Evolutionary conservation across 495 filamentous ascomycete genomes (phyloP).

Genomic region (Aspergillus sclerotiicarbonarius): DNA sequence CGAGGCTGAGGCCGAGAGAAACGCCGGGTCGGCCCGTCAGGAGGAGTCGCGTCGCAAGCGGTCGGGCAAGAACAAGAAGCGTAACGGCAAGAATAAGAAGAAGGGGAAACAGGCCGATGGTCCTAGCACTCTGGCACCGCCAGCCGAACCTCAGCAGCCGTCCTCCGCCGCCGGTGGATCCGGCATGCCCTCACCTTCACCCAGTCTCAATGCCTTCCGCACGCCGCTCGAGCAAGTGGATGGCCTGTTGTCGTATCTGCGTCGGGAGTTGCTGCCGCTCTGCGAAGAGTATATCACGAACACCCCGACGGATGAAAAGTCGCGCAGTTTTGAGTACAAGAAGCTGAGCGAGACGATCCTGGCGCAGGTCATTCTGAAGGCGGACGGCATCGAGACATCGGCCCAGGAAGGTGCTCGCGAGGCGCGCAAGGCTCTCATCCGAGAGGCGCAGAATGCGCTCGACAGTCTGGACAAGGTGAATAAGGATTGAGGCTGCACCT

Average conservation of each 20-base stretch:
- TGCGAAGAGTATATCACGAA: slow-evolving; percentile 60
- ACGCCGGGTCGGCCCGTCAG: slow-evolving; percentile 22
- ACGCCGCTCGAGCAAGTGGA: slow-evolving; percentile 70
- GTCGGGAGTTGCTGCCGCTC: slow-evolving; percentile 61
- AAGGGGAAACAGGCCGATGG: slow-evolving; percentile 23
- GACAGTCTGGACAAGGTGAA: slow-evolving; percentile 57
- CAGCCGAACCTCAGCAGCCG: slow-evolving; percentile 13
- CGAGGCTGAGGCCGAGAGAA: slow-evolving; percentile 45
- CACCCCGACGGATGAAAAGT: slow-evolving; percentile 69
- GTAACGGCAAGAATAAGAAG: slow-evolving; percentile 12
- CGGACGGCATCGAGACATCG: slow-evolving; percentile 77
- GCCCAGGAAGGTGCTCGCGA: slow-evolving; percentile 58
- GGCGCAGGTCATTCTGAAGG: slow-evolving; percentile 77
- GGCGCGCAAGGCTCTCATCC: slow-evolving; percentile 72
- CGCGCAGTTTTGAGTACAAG: slow-evolving; percentile 73
- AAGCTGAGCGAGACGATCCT: slow-evolving; percentile 80
- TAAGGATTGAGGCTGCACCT: slow-evolving; percentile 16
- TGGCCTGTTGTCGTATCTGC: slow-evolving; percentile 64
- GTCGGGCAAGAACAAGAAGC: slow-evolving; percentile 26
- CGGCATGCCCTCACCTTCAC: slow-evolving; percentile 30
- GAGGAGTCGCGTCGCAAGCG: slow-evolving; percentile 29
- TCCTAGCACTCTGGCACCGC: slow-evolving; percentile 15
- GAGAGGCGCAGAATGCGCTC: slow-evolving; percentile 65
- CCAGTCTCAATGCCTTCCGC: slow-evolving; percentile 33
- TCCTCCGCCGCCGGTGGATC: slow-evolving; percentile 18